These are phyloP conservation scores for Syzygium aqueum DNA, from an alignment of 345 rosid genomes.

Conservation along the genomic window DNA sequence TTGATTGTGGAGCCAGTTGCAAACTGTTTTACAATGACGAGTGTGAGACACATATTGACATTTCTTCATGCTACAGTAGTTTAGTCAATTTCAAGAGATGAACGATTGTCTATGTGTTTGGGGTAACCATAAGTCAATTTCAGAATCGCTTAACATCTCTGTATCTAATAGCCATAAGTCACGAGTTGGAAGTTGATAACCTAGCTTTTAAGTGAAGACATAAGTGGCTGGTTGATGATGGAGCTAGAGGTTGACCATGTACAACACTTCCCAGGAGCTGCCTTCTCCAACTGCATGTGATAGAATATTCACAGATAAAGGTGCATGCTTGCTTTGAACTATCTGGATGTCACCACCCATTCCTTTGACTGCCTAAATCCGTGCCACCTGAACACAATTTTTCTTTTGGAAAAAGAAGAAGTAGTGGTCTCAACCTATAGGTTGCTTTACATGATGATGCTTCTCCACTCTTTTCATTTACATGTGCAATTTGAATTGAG, in stretches of 20 bases:
- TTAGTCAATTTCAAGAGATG: neutral
- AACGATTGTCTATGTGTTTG: neutral
- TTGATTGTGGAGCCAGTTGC: neutral
- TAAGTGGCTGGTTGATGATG: neutral
- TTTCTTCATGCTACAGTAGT: neutral
- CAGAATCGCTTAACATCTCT: neutral
- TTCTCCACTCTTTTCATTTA: neutral
- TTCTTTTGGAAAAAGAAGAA: neutral
- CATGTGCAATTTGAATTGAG: neutral
- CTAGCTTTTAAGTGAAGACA: neutral
- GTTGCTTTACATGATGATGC: neutral
- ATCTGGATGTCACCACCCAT: neutral
- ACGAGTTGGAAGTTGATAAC: neutral
- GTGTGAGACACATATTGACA: neutral
- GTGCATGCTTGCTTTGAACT: neutral
- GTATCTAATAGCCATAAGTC: neutral
- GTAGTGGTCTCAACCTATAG: neutral
- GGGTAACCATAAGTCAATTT: neutral
- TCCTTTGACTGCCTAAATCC: neutral
- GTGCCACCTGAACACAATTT: neutral
- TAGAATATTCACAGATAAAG: neutral
- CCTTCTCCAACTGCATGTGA: neutral
- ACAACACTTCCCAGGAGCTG: neutral
- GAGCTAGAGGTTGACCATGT: neutral
- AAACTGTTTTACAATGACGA: neutral